Evolutionary conservation across 1,284 basidiomycete genomes (phyloP), one percentile per base, ranked within the genome.

Genomic region (Sanghuangporus sanghuang): DNA sequence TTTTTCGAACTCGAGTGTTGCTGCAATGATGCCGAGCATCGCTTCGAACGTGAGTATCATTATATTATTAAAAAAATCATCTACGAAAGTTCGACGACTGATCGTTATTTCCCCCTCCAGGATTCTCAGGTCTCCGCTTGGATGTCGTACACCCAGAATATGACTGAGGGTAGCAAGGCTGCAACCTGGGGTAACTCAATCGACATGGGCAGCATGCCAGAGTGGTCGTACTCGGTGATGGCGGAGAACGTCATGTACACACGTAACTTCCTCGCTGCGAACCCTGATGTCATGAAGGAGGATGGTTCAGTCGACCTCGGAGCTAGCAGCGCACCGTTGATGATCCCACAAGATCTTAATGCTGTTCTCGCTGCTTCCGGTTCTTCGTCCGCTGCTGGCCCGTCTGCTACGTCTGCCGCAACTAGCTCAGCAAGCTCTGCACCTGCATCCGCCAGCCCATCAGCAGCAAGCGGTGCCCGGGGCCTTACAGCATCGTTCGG

Each of bases 171-270:
- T 72, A 83, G 79, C 71, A 64, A 63, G 60, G 86, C 85, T 32
- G 73, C 80, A n/a, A 74, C 68, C 61, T 90, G 88, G 89, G 88
- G 87, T 67, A 70, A 73, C 57, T 82, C 76, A 77, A 82, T 89
- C 56, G 83, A 89, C 73, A 75, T 89, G 69, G 70, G 75, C 40
- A 55, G 64, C 48, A 75, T 90, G 68, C 86, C 86, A 53, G 71
- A 72, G 0, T 86, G 84, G 84, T 73, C 85, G 2, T 78, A 83
- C 66, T 66, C 73, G 42, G 69, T 72, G 59, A 70, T 83, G 59
- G 81, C 81, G 21, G 78, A 85, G 75, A 89, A 88, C 74, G 79
- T 87, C 65, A 69, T 86, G 69, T 79, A 80, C 78, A 86, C 82
- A 48, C 85, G 83, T 66, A 78, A 76, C 53, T 79, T 89, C 79